phyloP scores from a whole-genome alignment of 192 early-diverging fungal genomes.

The Coemansia sp. region DNA sequence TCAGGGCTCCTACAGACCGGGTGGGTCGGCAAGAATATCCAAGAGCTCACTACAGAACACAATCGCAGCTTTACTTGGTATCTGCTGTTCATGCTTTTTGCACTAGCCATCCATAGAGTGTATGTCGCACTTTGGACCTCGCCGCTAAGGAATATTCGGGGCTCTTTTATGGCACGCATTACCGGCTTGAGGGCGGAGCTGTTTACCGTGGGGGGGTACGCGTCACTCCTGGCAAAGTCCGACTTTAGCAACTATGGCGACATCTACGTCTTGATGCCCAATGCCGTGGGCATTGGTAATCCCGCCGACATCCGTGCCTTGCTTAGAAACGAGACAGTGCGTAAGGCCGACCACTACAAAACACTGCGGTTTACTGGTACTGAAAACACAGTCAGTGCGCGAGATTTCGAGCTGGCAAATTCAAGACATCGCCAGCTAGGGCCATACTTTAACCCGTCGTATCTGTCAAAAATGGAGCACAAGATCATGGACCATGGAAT shows the following conservation, averaged over 20 bases:
- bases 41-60: neutral
- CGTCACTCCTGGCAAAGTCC: constrained; percentile 15
- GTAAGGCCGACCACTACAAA: constrained; percentile 32
- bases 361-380: constrained; percentile 41
- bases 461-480: constrained; percentile 37
- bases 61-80: neutral
- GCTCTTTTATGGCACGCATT: constrained; percentile 25
- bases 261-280: constrained; percentile 18
- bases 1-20: neutral
- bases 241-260: constrained; percentile 40
- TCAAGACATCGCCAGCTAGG: constrained; percentile 40
- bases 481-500: constrained; percentile 47
- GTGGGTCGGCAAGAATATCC: neutral
- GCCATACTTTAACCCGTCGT: constrained; percentile 36
- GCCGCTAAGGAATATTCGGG: constrained; percentile 35
- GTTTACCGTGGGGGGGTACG: constrained; percentile 9
- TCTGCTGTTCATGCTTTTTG: neutral
- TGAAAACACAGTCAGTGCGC: constrained; percentile 43
- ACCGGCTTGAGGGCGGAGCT: constrained; percentile 15
- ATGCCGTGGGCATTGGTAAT: constrained; percentile 30
- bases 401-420: constrained; percentile 35
- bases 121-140: constrained; percentile 23
- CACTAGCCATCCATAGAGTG: neutral
- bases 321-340: constrained; percentile 18
- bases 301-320: constrained; percentile 30